Conservation (phyloP, 257 asterid genomes). For the Eucommia ulmoides region DNA sequence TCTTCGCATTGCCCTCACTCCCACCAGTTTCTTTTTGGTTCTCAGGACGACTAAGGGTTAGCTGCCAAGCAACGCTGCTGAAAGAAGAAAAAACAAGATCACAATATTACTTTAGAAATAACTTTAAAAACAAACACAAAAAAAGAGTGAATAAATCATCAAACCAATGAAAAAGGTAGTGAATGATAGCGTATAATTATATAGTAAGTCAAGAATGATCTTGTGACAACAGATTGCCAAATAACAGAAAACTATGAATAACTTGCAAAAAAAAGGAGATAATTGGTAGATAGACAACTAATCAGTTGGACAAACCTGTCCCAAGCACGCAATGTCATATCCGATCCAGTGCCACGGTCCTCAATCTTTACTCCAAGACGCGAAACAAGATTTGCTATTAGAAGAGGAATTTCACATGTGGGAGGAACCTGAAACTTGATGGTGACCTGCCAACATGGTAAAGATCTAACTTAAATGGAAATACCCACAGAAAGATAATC, state of each 20-base stretch:
- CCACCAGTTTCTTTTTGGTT: conserved; percentile 21
- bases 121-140: too few relatives aligned
- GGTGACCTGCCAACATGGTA: conserved; percentile 31
- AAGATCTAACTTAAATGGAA: conserved; percentile 29
- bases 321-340: conserved; percentile 80
- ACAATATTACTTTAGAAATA: too few relatives aligned
- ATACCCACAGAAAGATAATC: not conserved
- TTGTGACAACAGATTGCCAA: too few relatives aligned
- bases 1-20: too few relatives aligned
- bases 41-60: conserved; percentile 57
- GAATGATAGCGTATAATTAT: too few relatives aligned
- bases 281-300: not conserved
- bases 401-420: conserved; percentile 66
- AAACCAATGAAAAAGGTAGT: too few relatives aligned
- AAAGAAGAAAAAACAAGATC: too few relatives aligned
- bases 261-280: too few relatives aligned
- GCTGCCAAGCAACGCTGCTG: conserved; percentile 97
- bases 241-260: too few relatives aligned
- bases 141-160: too few relatives aligned
- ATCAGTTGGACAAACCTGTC: conserved; percentile 36
- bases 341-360: conserved; percentile 77
- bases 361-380: conserved; percentile 70
- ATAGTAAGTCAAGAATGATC: too few relatives aligned
- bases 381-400: conserved; percentile 75
- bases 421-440: conserved; percentile 85